These are phyloP conservation scores for Harringtonia lauricola DNA, from an alignment of 2,329 filamentous ascomycete species.

Conservation along the genomic window DNA sequence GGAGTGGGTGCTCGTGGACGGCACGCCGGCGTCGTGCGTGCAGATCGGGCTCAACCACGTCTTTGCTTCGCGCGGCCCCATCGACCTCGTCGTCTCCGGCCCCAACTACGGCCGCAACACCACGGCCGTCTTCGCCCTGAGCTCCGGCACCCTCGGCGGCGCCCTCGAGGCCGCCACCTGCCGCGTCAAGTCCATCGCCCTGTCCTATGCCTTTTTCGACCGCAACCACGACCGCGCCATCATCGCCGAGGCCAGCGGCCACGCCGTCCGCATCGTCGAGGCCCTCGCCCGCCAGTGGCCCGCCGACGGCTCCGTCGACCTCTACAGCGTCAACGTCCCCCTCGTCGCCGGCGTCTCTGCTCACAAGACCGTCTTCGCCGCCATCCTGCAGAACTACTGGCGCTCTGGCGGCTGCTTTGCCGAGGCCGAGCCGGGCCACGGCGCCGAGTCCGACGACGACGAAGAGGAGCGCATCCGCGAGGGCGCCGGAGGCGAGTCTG, in stretches of 20 bases:
- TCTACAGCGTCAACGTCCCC: slow-evolving; percentile 91
- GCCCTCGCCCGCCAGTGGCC: slow-evolving; percentile 67
- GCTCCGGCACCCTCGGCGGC: slow-evolving; percentile 66
- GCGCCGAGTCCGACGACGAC: slow-evolving; percentile 43
- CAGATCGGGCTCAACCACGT: slow-evolving; percentile 77
- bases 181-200: slow-evolving; percentile 59
- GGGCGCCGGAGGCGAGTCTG: slow-evolving; percentile 37
- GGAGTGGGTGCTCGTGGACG: slow-evolving; percentile 74
- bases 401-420: slow-evolving; percentile 73
- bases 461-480: slow-evolving; percentile 64
- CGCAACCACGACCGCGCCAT: slow-evolving; percentile 73
- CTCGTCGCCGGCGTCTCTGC: slow-evolving; percentile 63
- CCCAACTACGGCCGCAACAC: slow-evolving; percentile 80
- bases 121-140: slow-evolving; percentile 68
- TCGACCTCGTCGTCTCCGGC: slow-evolving; percentile 69
- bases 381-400: slow-evolving; percentile 90
- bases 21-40: slow-evolving; percentile 69
- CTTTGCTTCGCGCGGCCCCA: slow-evolving; percentile 57
- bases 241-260: slow-evolving; percentile 64
- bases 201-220: slow-evolving; percentile 85
- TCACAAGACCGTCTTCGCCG: slow-evolving; percentile 68
- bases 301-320: slow-evolving; percentile 52
- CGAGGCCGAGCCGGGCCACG: slow-evolving; percentile 54
- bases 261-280: slow-evolving; percentile 69
- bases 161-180: slow-evolving; percentile 70